A percentile compares a stretch with the other conserved stretches of the same genome.
phyloP scores from a whole-genome alignment of 1,139 yeast genomes.

The Hanseniaspora gamundiae region DNA sequence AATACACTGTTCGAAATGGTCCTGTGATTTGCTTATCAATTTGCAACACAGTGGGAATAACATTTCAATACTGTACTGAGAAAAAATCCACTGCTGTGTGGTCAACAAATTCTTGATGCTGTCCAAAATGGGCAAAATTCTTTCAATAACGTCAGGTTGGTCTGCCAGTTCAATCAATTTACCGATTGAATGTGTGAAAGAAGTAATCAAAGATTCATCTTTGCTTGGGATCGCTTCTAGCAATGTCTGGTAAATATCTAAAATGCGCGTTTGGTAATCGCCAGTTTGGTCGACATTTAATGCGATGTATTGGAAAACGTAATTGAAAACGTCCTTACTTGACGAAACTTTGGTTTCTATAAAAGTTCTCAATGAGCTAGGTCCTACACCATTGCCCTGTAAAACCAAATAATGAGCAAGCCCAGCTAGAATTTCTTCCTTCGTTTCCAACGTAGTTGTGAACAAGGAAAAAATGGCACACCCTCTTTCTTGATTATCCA shows the following conservation, averaged over 20 bases:
- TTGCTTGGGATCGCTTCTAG: constrained; percentile 15
- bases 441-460: not conserved
- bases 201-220: constrained; percentile 5
- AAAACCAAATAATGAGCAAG: constrained; percentile 1
- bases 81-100: constrained; percentile 44
- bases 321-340: not conserved
- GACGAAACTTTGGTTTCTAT: not conserved
- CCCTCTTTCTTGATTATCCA: not conserved
- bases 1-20: constrained; percentile 23
- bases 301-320: not conserved
- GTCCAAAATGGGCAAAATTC: constrained; percentile 12
- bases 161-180: not conserved
- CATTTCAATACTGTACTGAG: constrained; percentile 58
- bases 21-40: constrained; percentile 15
- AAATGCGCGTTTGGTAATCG: constrained; percentile 9
- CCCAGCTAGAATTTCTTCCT: not conserved
- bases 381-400: not conserved
- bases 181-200: not conserved
- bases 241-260: constrained; percentile 15
- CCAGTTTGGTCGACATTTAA: not conserved
- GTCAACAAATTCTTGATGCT: constrained; percentile 32
- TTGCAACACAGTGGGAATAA: constrained; percentile 28
- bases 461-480: not conserved
- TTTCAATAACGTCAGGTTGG: not conserved
- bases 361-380: not conserved